Evolutionary conservation across 2,329 filamentous ascomycete species (phyloP).

Genomic region (Fonsecaea pedrosoi): DNA sequence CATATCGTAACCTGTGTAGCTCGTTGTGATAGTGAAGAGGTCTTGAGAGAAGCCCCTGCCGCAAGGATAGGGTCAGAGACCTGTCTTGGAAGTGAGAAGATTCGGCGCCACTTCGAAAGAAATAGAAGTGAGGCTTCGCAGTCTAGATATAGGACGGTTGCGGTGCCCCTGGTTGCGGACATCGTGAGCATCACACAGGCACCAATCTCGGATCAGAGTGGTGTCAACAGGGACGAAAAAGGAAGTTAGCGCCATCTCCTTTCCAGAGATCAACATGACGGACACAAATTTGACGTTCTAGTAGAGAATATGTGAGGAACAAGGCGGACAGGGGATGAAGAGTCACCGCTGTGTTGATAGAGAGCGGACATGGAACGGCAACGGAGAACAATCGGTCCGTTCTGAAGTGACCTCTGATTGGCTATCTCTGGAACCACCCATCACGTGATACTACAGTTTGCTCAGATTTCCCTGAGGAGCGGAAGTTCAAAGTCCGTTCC

Average conservation of each 20-base stretch:
- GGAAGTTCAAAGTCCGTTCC: background rate
- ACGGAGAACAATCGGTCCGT: background rate
- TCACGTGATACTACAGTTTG: background rate
- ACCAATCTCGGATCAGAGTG: constrained; percentile 2
- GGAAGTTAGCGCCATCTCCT: background rate
- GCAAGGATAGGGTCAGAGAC: background rate
- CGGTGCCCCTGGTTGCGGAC: background rate
- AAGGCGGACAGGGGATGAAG: background rate
- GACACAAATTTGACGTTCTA: background rate
- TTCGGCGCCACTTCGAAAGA: background rate
- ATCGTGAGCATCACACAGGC: background rate
- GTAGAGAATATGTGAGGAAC: background rate
- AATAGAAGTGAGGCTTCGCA: background rate
- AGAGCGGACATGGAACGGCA: background rate
- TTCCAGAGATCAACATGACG: background rate
- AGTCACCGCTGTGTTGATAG: background rate
- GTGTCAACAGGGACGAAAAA: background rate
- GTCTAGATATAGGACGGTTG: constrained; percentile 1
- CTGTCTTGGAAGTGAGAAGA: background rate
- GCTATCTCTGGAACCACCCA: background rate
- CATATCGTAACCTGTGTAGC: constrained; percentile 5
- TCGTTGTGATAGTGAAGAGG: background rate
- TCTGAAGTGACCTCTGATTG: background rate
- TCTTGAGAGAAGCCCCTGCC: background rate
- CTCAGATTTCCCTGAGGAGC: background rate